Evolutionary conservation across 345 rosid genomes (phyloP).

Genomic region (Aquilaria yunnanensis): DNA sequence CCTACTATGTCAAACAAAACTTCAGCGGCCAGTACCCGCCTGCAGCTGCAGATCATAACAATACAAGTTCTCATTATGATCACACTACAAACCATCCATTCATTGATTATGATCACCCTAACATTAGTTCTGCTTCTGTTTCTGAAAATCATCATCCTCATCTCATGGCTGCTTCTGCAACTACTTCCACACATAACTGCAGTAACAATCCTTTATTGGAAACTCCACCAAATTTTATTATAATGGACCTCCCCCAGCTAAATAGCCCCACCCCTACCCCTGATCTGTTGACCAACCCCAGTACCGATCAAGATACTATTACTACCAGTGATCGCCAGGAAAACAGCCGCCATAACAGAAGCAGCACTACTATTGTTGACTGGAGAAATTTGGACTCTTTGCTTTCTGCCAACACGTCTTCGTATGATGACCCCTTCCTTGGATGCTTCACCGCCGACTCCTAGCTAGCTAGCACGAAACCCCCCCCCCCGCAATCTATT

Average conservation of each 20-base stretch:
- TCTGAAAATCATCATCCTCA: too few relatives aligned
- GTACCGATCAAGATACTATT: not conserved
- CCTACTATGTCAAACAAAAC: constrained; percentile 30
- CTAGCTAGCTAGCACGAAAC: too few relatives aligned
- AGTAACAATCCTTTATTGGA: constrained; percentile 21
- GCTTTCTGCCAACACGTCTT: constrained; percentile 7
- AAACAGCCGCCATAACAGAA: constrained; percentile 28
- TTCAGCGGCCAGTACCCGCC: constrained; percentile 15
- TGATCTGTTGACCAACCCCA: constrained; percentile 13
- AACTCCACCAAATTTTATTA: constrained; percentile 18
- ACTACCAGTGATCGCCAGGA: constrained; percentile 33
- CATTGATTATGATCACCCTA: constrained; percentile 18
- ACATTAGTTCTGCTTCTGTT: too few relatives aligned
- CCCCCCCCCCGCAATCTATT: constrained; percentile 11
- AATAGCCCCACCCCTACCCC: constrained; percentile 44
- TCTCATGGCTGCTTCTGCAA: too few relatives aligned
- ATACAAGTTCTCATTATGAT: not conserved
- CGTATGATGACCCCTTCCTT: too few relatives aligned
- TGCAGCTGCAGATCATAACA: constrained; percentile 7
- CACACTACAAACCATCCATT: constrained; percentile 14
- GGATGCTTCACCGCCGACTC: constrained; percentile 27
- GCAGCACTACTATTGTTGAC: constrained; percentile 29
- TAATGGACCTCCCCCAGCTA: constrained; percentile 53
- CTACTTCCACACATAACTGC: not conserved
- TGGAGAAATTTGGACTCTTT: constrained; percentile 65